Evolutionary conservation across 139 green algal species (phyloP).

Genomic region (Chlorella sp.): DNA sequence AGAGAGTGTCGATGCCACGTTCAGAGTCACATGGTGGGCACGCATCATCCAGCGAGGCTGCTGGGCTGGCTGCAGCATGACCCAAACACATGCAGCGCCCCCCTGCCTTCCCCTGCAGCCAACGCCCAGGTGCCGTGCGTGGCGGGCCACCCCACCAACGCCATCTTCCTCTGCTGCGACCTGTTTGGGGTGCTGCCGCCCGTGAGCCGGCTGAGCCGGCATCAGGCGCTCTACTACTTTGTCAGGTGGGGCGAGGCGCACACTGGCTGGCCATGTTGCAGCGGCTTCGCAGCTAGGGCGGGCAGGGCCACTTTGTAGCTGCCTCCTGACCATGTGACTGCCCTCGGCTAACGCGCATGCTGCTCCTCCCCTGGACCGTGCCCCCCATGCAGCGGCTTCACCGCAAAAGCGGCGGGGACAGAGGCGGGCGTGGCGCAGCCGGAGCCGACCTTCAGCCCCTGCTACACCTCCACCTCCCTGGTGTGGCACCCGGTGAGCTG

Average conservation of each 20-base stretch:
- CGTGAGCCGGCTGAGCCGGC: slow-evolving; percentile 76
- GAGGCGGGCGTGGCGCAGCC: slow-evolving; percentile 93
- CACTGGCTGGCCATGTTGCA: neutral
- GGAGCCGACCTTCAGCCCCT: slow-evolving; percentile 90
- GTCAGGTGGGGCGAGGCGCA: slow-evolving; percentile 54
- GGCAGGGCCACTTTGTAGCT: neutral
- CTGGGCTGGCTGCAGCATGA: too few relatives aligned
- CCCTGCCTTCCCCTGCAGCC: neutral
- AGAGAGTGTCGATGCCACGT: neutral
- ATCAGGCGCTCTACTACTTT: slow-evolving; percentile 98
- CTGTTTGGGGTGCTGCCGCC: slow-evolving; percentile 97
- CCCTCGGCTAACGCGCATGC: neutral
- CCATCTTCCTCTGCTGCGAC: slow-evolving; percentile 89
- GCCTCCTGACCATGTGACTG: neutral
- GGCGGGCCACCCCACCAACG: slow-evolving; percentile 85
- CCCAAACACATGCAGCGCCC: too few relatives aligned
- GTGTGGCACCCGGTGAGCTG: slow-evolving; percentile 40
- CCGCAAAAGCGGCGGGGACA: slow-evolving; percentile 94
- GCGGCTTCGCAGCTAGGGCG: neutral
- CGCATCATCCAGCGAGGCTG: too few relatives aligned
- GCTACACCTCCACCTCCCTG: slow-evolving; percentile 77
- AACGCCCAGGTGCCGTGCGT: slow-evolving; percentile 73
- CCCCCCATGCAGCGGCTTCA: slow-evolving; percentile 81
- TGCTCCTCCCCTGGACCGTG: neutral
- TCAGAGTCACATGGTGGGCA: too few relatives aligned